Conservation (phyloP, 768 basidiomycete genomes). For the Lentinula aciculospora region DNA sequence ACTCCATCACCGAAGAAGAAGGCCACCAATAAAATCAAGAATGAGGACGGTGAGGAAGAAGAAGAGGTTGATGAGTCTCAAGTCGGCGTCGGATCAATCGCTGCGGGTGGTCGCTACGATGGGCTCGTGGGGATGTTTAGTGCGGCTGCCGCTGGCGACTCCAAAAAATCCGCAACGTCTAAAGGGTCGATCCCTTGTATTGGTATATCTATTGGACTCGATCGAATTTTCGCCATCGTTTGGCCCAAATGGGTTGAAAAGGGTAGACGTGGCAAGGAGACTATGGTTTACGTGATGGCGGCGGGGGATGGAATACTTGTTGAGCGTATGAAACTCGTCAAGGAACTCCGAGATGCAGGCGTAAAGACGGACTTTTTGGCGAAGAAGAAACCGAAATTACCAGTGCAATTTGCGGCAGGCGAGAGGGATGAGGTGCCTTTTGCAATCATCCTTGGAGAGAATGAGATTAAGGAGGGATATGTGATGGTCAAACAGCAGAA, state of each 20-base stretch:
- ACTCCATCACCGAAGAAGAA: constrained; percentile 14
- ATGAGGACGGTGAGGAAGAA: constrained; percentile 45
- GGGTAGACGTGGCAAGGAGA: constrained; percentile 81
- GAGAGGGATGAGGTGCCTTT: constrained; percentile 93
- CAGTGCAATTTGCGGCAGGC: constrained; percentile 81
- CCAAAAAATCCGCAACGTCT: constrained; percentile 37
- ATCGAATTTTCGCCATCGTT: constrained; percentile 87
- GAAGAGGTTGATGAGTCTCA: constrained; percentile 90
- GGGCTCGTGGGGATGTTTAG: constrained; percentile 90
- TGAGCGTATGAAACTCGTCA: constrained; percentile 78
- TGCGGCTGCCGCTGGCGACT: constrained; percentile 70
- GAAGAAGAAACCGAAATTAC: constrained; percentile 87
- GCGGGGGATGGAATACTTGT: constrained; percentile 85
- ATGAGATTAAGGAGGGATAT: constrained; percentile 78
- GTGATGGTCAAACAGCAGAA: constrained; percentile 91
- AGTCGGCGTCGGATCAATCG: constrained; percentile 97
- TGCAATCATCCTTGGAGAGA: constrained; percentile 84
- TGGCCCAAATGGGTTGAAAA: constrained; percentile 83
- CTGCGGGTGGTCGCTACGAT: constrained; percentile 97
- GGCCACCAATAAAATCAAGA: constrained; percentile 40
- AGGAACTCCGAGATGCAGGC: constrained; percentile 77
- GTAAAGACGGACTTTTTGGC: constrained; percentile 95
- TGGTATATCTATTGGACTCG: constrained; percentile 89
- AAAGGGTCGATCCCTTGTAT: constrained; percentile 78
- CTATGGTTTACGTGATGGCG: constrained; percentile 90